These are phyloP conservation scores for Taphrina confusa DNA, from an alignment of 1,139 yeast genomes.

Conservation along the genomic window DNA sequence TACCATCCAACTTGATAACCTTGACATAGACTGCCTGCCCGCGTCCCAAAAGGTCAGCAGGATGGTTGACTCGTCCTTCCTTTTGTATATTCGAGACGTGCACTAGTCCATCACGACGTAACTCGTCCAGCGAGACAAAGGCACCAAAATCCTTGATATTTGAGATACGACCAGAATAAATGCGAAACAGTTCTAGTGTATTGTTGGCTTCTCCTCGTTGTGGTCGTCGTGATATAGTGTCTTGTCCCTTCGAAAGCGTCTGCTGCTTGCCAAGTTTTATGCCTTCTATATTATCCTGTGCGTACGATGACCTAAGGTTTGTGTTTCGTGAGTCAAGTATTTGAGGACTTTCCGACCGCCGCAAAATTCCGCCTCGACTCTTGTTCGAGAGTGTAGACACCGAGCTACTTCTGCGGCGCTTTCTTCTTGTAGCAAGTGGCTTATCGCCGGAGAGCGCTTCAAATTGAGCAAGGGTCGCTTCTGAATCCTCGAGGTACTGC, in stretches of 20 bases:
- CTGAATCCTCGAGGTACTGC: background rate
- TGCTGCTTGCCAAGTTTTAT: too few relatives aligned
- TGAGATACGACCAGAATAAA: constrained; percentile 63
- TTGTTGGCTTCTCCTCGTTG: too few relatives aligned
- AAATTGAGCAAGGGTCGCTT: constrained; percentile 28
- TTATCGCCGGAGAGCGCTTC: constrained; percentile 20
- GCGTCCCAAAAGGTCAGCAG: constrained; percentile 58
- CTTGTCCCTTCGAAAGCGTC: too few relatives aligned
- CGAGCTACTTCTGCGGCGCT: constrained; percentile 2
- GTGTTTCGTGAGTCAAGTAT: too few relatives aligned
- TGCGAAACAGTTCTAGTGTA: constrained; percentile 44
- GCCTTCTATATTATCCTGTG: too few relatives aligned
- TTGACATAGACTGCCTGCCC: constrained; percentile 69
- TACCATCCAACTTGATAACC: constrained; percentile 54
- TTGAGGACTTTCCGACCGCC: too few relatives aligned
- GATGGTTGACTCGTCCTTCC: constrained; percentile 55
- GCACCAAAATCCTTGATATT: constrained; percentile 74
- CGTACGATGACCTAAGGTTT: too few relatives aligned
- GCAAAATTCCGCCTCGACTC: too few relatives aligned
- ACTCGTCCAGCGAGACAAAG: constrained; percentile 58
- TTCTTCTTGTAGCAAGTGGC: background rate
- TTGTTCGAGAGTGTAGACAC: too few relatives aligned
- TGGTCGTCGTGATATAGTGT: too few relatives aligned
- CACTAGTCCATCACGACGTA: constrained; percentile 62
- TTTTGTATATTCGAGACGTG: constrained; percentile 70